Base-by-base conservation (phyloP, 1,139 yeast genomes). In the Petasospora fabianii region DNA sequence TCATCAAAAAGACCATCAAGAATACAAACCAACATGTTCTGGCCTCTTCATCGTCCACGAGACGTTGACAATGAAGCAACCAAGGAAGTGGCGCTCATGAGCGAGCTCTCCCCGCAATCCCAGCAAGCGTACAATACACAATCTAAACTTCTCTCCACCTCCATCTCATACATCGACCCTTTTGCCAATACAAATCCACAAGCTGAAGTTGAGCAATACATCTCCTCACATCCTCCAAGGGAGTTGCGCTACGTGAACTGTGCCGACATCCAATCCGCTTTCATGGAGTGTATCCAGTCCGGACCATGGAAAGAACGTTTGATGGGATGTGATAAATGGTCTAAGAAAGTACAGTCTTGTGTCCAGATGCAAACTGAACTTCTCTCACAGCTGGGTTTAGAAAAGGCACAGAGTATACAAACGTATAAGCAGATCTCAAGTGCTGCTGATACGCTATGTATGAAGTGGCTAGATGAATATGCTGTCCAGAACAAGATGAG, bases 361-460 rank as follows among this genome's bases (percentile, higher is more conserved):
- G 34, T 61, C n/a, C 59, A 53, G 13, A 45, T 62, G 27, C 73
- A 68, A 47, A 52, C 54, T 20, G 46, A 49, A 6, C 58, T 68
- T 10, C 48, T 68, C 31, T 35, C 43, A 1, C 54, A 56, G 35
- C 50, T 67, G 17, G 66, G 67, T 2, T 59, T 55, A 38, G 47
- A 51, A 13, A 34, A 50, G 15, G 62, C 65, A 1, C 32, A 45
- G 19, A 52, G 49, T 17, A 48, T 48, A 8, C 46, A 46, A 1
- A 60, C 58, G 34, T 46, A 56, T 22, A 44, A 43, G 12, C 39
- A 50, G 24, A 42, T 38, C 14, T 61, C 66, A 11, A 14, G 15
- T 26, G 37, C 39, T 18, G 39, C 41, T n/a, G 41, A 42, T 18
- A n/a, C 36, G 3, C 26, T 39, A 12, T 28, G 39, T 30, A 35